Conservation (phyloP, 1,139 yeast genomes). For the Pichia terricola region DNA sequence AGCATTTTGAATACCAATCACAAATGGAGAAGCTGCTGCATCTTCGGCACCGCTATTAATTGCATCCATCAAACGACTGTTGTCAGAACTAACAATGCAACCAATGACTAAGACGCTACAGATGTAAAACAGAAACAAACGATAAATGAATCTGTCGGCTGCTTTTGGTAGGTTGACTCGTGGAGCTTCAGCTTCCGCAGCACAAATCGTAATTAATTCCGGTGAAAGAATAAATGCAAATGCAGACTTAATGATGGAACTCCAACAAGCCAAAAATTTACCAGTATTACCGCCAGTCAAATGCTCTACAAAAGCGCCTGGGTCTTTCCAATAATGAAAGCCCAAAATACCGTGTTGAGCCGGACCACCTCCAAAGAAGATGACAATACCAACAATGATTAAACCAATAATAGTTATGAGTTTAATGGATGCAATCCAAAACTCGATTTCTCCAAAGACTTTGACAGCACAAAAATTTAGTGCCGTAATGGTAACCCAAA, state of each 20-base stretch:
- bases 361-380: conserved; percentile 37
- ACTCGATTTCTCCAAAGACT: conserved; percentile 45
- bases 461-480: conserved; percentile 39
- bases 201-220: conserved; percentile 42
- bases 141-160: conserved; percentile 36
- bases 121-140: conserved; percentile 38
- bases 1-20: conserved; percentile 34
- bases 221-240: conserved; percentile 64
- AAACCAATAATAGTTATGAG: conserved; percentile 27
- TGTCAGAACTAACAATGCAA: conserved; percentile 32
- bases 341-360: conserved; percentile 35
- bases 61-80: conserved; percentile 28
- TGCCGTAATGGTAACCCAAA: conserved; percentile 31
- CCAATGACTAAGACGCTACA: conserved; percentile 37
- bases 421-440: conserved; percentile 41
- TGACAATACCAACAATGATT: conserved; percentile 28
- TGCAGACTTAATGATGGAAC: conserved; percentile 62
- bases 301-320: conserved; percentile 45
- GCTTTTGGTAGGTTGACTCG: conserved; percentile 40
- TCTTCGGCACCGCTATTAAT: conserved; percentile 19
- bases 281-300: conserved; percentile 43
- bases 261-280: conserved; percentile 40
- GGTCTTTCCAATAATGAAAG: conserved; percentile 55
- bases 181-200: conserved; percentile 39
- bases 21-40: conserved; percentile 34